phyloP scores from a whole-genome alignment of 73 alveolate genomes.

The Diophrys appendiculata region DNA sequence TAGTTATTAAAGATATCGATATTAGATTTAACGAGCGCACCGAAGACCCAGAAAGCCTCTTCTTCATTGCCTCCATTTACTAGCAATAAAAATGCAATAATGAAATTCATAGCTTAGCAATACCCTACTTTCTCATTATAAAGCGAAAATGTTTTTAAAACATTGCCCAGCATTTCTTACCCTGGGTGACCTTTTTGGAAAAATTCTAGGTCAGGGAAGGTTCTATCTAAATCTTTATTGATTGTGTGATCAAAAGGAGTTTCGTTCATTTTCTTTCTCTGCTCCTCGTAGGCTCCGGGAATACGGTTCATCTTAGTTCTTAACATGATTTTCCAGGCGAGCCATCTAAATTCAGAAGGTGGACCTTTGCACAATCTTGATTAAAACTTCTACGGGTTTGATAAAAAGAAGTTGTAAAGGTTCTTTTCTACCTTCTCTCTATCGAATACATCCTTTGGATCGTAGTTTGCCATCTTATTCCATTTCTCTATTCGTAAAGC shows the following conservation, averaged over 20 bases:
- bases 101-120: conserved; percentile 42
- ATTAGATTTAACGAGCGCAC: conserved; percentile 29
- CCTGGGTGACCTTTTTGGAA: conserved; percentile 42
- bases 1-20: conserved; percentile 15
- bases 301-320: conserved; percentile 16
- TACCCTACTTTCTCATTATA: conserved; percentile 49
- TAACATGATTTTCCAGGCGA: conserved; percentile 63
- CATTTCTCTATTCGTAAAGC: conserved; percentile 11
- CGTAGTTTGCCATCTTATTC: conserved; percentile 29
- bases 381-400: conserved; percentile 36
- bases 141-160: conserved; percentile 20
- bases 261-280: conserved; percentile 8
- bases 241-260: conserved; percentile 24
- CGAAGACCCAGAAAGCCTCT: conserved; percentile 55
- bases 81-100: conserved; percentile 40
- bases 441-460: not conserved
- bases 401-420: conserved; percentile 25
- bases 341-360: conserved; percentile 72
- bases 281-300: conserved; percentile 45
- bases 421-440: not conserved
- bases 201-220: conserved; percentile 66
- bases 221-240: conserved; percentile 60
- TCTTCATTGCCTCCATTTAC: conserved; percentile 61
- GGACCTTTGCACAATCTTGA: conserved; percentile 69
- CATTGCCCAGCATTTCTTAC: conserved; percentile 15